Evolutionary conservation across 2,329 filamentous ascomycete species (phyloP).

Genomic region (Lecanicillium sp.): DNA sequence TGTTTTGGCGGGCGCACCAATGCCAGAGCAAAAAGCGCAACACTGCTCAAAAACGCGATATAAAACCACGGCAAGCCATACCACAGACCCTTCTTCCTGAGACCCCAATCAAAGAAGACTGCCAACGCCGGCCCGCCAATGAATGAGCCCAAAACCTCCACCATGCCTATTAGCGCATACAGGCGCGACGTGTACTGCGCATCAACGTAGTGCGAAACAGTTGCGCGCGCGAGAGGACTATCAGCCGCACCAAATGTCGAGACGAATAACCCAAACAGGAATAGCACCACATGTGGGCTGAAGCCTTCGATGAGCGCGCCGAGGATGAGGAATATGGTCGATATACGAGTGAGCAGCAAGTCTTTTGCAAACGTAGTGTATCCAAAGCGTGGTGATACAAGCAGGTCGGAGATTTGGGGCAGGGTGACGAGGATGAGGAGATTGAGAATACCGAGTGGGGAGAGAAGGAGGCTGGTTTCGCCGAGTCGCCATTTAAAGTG

Average conservation of each 20-base stretch:
- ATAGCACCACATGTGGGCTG: conserved; percentile 22
- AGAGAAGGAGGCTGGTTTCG: conserved; percentile 31
- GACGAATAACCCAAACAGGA: conserved; percentile 28
- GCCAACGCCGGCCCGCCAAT: conserved; percentile 32
- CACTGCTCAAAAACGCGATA: conserved; percentile 19
- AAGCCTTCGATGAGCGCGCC: conserved; percentile 25
- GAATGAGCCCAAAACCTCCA: conserved; percentile 29
- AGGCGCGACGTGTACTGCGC: conserved; percentile 29
- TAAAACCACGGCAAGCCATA: conserved; percentile 33
- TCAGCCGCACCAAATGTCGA: conserved; percentile 28
- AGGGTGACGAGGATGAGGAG: conserved; percentile 27
- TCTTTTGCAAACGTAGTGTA: conserved; percentile 28
- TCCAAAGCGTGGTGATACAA: conserved; percentile 24
- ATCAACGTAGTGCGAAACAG: conserved; percentile 29
- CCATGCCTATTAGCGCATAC: conserved; percentile 31
- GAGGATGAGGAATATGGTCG: conserved; percentile 22
- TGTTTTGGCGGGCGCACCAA: conserved; percentile 26
- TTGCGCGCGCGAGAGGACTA: conserved; percentile 29
- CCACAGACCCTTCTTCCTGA: conserved; percentile 26
- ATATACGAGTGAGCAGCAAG: conserved; percentile 24
- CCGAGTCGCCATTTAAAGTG: conserved; percentile 34
- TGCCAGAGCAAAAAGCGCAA: conserved; percentile 19
- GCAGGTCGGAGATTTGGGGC: conserved; percentile 23
- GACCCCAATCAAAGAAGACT: conserved; percentile 26
- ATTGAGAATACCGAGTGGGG: conserved; percentile 30